Base-by-base conservation (phyloP, 306 rosid genomes). In the Lathyrus oleraceus region DNA sequence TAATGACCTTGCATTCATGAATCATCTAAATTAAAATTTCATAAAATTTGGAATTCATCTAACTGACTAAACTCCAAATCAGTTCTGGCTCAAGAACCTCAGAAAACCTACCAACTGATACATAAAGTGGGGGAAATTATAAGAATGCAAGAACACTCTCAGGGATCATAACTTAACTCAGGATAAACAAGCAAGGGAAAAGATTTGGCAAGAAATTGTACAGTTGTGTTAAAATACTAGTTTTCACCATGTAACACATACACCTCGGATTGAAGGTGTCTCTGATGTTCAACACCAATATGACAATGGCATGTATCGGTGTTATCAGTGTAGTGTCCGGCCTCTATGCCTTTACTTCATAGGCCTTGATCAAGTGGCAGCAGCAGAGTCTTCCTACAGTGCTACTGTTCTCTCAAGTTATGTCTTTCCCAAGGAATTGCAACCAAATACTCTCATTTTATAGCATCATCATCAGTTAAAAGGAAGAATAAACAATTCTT, bases 301-400 rank as follows among this genome's bases (percentile, higher is more conserved):
- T 45, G 20, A 45, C 9, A 45, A 15, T 2, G 16, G n/a, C n/a
- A n/a, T n/a, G n/a, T n/a, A n/a, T n/a, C n/a, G n/a, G n/a, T n/a
- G n/a, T n/a, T n/a, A n/a, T 49, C 20, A 8, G 27, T 49, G 25
- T 3, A 12, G 53, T 15, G 53, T 6, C 10, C 11, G 3, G n/a
- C 11, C 14, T 2, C 14, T 40, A 4, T 11, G 14, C 14, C 38
- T 40, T 10, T 10, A 39, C 10, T 10, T 10, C 45, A 10, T 11
- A 40, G 45, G 45, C 14, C 38, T 42, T 16, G 21, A 64, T 23
- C 45, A 39, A 45, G 59, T 66, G 25, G 42, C 19, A 2, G 53
- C 70, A 51, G 13, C 64, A 60, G 51, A 14, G 19, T 45, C 73
- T 38, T 54, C 43, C 21, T 28, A 67, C 49, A 54, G 61, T 58